phyloP scores from a whole-genome alignment of 2,329 filamentous ascomycete species.

The Talaromyces sp. region DNA sequence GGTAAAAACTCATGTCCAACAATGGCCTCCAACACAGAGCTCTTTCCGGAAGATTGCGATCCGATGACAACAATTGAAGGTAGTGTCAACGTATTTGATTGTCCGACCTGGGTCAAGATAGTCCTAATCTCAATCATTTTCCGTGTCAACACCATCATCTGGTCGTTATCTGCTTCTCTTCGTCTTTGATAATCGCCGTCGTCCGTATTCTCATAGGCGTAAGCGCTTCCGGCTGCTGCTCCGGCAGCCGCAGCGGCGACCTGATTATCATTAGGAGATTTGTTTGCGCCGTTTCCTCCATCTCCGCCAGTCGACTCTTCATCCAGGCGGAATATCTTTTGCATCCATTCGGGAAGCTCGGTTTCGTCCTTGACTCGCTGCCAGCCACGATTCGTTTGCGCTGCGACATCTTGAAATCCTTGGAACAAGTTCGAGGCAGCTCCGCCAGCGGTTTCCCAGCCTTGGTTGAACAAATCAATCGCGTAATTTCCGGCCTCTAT shows the following conservation, averaged over 20 bases:
- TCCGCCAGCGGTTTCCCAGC: slow-evolving; percentile 67
- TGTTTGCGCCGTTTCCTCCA: slow-evolving; percentile 45
- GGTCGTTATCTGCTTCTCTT: slow-evolving; percentile 78
- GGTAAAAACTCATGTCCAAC: slow-evolving; percentile 97
- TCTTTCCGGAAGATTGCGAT: slow-evolving; percentile 97
- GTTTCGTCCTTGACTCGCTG: slow-evolving; percentile 76
- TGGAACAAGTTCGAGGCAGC: slow-evolving; percentile 70
- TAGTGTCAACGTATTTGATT: slow-evolving; percentile 81
- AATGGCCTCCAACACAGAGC: slow-evolving; percentile 92
- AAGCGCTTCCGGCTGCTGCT: slow-evolving; percentile 70
- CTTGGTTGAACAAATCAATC: slow-evolving; percentile 70
- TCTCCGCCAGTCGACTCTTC: slow-evolving; percentile 56
- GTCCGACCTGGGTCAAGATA: slow-evolving; percentile 85
- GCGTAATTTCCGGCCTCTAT: slow-evolving; percentile 73
- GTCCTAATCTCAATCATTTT: slow-evolving; percentile 99
- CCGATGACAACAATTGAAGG: slow-evolving; percentile 99
- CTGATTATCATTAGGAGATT: slow-evolving; percentile 56
- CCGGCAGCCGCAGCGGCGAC: slow-evolving; percentile 58
- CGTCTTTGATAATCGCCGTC: slow-evolving; percentile 60
- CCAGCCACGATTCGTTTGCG: slow-evolving; percentile 79
- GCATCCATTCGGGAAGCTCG: slow-evolving; percentile 74
- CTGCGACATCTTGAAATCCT: slow-evolving; percentile 70
- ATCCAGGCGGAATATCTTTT: slow-evolving; percentile 65
- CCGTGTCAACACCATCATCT: slow-evolving; percentile 99
- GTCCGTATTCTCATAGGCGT: slow-evolving; percentile 69